Evolutionary conservation across 202 grass and related monocot species (phyloP), one percentile per base, ranked within the genome.

Genomic region (Elaeis oleifera): DNA sequence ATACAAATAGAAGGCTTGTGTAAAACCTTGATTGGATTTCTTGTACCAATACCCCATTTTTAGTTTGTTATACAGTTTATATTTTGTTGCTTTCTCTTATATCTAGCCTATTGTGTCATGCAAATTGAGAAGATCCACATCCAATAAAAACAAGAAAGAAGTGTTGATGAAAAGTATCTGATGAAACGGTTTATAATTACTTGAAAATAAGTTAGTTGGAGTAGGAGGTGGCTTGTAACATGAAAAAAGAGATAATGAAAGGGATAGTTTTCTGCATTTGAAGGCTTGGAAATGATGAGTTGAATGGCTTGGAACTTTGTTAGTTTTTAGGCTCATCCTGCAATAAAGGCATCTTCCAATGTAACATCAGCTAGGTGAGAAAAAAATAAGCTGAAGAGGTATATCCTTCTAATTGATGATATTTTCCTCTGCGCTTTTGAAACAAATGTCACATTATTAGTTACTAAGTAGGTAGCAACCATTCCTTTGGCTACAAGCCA

Each of bases 361-460:
- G 19, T 18, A 56, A 23, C 54, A 56, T 56, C 19, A 23, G 54
- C n/a, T 56, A 4, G 22, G 22, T 56, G 3, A 23, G 18, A 23
- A 14, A 56, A 55, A 18, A 56, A 23, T 23, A 23, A 13, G 11
- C 3, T 21, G 17, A 23, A 56, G 13, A 23, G 54, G 54, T 18
- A 31, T 31, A 21, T 18, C 18, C 5, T 11, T 56, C 54, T 21
- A 18, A 18, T 56, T 23, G 6, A 23, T 21, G 5, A 21, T 5
- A 23, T 23, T 18, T 23, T 56, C 54, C 22, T 13, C 18, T 3
- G 19, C 18, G 13, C 54, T 9, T 23, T 56, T 3, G 22, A 56
- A 56, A 18, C n/a, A 56, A 56, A 56, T 18, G 54, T 56, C 54
- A 23, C 18, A 21, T 23, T 21, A 56, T 56, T 56, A 56, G 54